These are phyloP conservation scores for Jackrogersella minutella DNA, from an alignment of 495 filamentous ascomycete species.

Conservation along the genomic window DNA sequence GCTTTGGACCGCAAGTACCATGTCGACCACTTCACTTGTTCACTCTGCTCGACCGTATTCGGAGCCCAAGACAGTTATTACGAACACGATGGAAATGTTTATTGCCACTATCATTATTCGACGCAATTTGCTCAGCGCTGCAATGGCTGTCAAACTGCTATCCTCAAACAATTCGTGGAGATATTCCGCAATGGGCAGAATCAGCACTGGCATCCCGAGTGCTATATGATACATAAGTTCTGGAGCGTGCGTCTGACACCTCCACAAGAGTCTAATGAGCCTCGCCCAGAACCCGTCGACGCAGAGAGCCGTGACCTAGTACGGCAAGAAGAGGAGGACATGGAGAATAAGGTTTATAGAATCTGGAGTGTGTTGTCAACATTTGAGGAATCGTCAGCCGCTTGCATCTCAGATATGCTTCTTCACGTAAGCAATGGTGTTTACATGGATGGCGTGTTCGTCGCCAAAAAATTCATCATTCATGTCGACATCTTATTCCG, in stretches of 20 bases:
- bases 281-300: slow-evolving; percentile 63
- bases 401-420: slow-evolving; percentile 99
- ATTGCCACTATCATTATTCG: slow-evolving; percentile 99
- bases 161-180: slow-evolving; percentile 98
- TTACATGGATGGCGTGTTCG: slow-evolving; percentile 92
- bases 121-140: slow-evolving; percentile 96
- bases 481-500: slow-evolving; percentile 94
- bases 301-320: slow-evolving; percentile 78
- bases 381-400: slow-evolving; percentile 96
- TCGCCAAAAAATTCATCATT: slow-evolving; percentile 96
- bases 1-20: slow-evolving; percentile 98
- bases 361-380: slow-evolving; percentile 98
- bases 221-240: slow-evolving; percentile 99
- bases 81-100: slow-evolving; percentile 95
- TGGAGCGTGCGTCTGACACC: slow-evolving; percentile 91
- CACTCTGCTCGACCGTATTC: slow-evolving; percentile 95
- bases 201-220: slow-evolving; percentile 99
- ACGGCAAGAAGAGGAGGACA: slow-evolving; percentile 85
- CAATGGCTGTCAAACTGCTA: slow-evolving; percentile 96
- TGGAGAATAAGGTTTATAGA: slow-evolving; percentile 97
- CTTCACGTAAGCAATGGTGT: slow-evolving; percentile 98
- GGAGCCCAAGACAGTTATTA: slow-evolving; percentile 99
- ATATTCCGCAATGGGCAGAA: slow-evolving; percentile 97
- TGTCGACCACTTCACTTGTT: slow-evolving; percentile 99
- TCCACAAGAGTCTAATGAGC: slow-evolving; percentile 48